Conservation (phyloP, 2,329 filamentous ascomycete species). For the Berkeleyomyces rouxiae region DNA sequence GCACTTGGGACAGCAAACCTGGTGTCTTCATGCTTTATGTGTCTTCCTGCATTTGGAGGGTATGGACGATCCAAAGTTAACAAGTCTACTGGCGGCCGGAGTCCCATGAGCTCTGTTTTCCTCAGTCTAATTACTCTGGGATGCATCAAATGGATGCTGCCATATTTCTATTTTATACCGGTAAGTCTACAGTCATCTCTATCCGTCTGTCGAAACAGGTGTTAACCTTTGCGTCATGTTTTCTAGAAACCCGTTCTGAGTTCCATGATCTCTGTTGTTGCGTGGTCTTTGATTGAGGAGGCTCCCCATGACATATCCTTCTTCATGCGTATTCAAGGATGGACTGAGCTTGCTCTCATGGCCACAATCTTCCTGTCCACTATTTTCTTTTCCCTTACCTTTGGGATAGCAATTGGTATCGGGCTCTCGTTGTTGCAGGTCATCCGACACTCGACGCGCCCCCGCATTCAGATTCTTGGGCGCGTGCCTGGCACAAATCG, state of each 20-base stretch:
- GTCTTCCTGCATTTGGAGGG: constrained; percentile 83
- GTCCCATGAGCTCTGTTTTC: constrained; percentile 83
- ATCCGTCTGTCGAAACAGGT: too few relatives aligned
- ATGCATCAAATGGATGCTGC: constrained; percentile 65
- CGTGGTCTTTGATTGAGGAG: constrained; percentile 88
- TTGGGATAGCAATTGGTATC: constrained; percentile 88
- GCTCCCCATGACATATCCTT: constrained; percentile 83
- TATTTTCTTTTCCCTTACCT: constrained; percentile 83
- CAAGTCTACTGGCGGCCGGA: constrained; percentile 75
- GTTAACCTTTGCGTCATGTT: neutral
- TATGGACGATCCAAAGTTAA: constrained; percentile 96
- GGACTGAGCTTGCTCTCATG: constrained; percentile 78
- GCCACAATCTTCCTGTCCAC: constrained; percentile 76
- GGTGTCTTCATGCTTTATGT: constrained; percentile 82
- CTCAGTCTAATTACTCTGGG: constrained; percentile 68
- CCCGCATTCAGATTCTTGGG: constrained; percentile 89
- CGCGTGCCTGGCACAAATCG: constrained; percentile 67
- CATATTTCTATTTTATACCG: constrained; percentile 91
- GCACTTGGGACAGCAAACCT: constrained; percentile 82
- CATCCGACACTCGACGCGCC: constrained; percentile 76
- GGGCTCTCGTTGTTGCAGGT: constrained; percentile 79
- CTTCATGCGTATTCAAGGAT: constrained; percentile 72
- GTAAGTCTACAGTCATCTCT: constrained; percentile 33
- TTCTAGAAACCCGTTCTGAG: constrained; percentile 76
- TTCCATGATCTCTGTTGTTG: constrained; percentile 88